Evolutionary conservation across 192 early-diverging fungal genomes (phyloP).

Genomic region (Umbelopsis sp.): DNA sequence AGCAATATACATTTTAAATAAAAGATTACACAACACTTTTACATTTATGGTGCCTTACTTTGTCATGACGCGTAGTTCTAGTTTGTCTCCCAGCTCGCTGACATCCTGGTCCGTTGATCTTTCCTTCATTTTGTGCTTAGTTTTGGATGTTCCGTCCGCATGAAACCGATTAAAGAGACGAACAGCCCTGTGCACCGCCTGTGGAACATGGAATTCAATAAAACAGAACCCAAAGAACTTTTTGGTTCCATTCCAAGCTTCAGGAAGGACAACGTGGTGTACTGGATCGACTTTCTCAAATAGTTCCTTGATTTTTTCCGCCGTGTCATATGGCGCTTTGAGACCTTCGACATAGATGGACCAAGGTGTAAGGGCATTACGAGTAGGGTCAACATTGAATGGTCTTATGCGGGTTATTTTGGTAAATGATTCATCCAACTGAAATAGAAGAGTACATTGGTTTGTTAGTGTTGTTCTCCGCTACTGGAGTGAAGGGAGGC

Average conservation of each 20-base stretch:
- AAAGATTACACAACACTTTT: neutral
- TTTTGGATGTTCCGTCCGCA: no score
- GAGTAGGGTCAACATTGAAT: neutral
- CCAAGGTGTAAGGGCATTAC: neutral
- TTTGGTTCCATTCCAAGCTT: neutral
- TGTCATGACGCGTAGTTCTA: constrained; percentile 7
- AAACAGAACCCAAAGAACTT: constrained; percentile 6
- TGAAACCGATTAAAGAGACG: neutral
- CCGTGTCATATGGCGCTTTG: neutral
- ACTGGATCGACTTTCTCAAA: constrained; percentile 11
- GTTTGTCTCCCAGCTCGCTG: neutral
- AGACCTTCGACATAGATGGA: neutral
- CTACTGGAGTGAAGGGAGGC: neutral
- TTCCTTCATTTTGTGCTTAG: neutral
- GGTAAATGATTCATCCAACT: neutral
- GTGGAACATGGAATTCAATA: neutral
- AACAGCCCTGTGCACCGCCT: constrained; percentile 1
- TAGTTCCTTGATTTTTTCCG: neutral
- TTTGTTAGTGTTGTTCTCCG: neutral
- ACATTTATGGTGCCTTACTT: neutral
- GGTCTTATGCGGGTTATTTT: neutral
- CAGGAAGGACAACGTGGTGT: neutral
- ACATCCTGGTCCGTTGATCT: neutral
- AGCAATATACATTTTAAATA: neutral
- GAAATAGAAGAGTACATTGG: neutral